Conservation (phyloP, 768 basidiomycete species). For the Lactifluus pinguis region DNA sequence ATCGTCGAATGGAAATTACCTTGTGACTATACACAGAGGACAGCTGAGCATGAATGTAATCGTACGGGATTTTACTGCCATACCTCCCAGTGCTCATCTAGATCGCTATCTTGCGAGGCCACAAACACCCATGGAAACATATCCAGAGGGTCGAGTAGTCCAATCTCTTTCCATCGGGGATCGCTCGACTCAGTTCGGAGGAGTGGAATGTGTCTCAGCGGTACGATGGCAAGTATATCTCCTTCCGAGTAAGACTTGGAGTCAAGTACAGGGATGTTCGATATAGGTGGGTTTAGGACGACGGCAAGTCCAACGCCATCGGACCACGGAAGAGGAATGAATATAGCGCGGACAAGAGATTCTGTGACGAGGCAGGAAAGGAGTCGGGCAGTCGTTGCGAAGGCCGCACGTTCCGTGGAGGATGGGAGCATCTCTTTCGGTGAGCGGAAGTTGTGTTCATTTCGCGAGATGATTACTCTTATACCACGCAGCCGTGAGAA, state of each 20-base stretch:
- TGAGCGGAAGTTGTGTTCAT: not conserved
- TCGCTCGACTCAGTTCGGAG: constrained; percentile 32
- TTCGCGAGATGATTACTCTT: too few species aligned
- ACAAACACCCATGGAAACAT: constrained; percentile 32
- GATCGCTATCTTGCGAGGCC: constrained; percentile 21
- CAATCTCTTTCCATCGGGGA: constrained; percentile 6
- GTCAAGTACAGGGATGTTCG: not conserved
- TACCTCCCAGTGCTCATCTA: constrained; percentile 2
- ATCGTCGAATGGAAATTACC: not conserved
- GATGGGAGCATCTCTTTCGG: not conserved
- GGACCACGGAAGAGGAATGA: constrained; percentile 30
- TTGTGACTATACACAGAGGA: not conserved
- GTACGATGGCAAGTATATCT: constrained; percentile 36
- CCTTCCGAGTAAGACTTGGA: constrained; percentile 29
- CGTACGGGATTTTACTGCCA: too few species aligned
- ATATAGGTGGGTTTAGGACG: constrained; percentile 30
- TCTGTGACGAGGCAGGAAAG: constrained; percentile 53
- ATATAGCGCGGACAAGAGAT: constrained; percentile 42
- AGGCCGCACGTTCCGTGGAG: constrained; percentile 29
- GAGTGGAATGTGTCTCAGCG: constrained; percentile 28
- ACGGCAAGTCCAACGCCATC: constrained; percentile 34
- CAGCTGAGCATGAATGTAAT: not conserved
- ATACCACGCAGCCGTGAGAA: too few species aligned
- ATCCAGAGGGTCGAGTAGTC: constrained; percentile 46
- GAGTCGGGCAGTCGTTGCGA: constrained; percentile 41